Evolutionary conservation across 2,329 filamentous ascomycete genomes (phyloP).

Genomic region (Nannizzia gypsea): DNA sequence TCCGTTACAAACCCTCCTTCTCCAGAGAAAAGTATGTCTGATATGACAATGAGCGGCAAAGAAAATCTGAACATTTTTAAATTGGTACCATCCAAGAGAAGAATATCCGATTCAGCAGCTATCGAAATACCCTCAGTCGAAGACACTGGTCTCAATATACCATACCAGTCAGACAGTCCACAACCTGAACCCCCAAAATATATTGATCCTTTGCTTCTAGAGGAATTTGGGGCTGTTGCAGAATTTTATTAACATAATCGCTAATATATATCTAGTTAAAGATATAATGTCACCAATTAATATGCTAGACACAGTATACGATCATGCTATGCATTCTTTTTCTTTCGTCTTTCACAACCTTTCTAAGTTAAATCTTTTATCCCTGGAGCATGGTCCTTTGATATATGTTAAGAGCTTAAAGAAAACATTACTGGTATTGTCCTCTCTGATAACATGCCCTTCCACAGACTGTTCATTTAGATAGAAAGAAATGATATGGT

Average conservation of each 20-base stretch:
- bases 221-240: constrained; percentile 32
- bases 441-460: too few relatives aligned
- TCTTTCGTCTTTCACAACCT: too few relatives aligned
- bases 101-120: neutral
- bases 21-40: neutral
- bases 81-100: neutral
- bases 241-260: constrained; percentile 23
- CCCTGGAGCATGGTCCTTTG: too few relatives aligned
- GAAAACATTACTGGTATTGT: too few relatives aligned
- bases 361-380: too few relatives aligned
- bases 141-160: neutral
- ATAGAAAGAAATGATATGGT: too few relatives aligned
- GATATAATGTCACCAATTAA: neutral
- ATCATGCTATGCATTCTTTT: neutral
- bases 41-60: neutral
- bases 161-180: too few relatives aligned
- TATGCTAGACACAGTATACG: neutral
- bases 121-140: neutral
- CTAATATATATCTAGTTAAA: neutral
- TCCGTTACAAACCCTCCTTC: neutral
- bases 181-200: constrained; percentile 10
- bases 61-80: neutral
- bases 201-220: constrained; percentile 27
- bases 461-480: too few relatives aligned
- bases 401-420: too few relatives aligned